Evolutionary conservation across 202 grass and related monocot genomes (phyloP), one percentile per base, ranked within the genome.

Genomic region (Saccharum hybrid): DNA sequence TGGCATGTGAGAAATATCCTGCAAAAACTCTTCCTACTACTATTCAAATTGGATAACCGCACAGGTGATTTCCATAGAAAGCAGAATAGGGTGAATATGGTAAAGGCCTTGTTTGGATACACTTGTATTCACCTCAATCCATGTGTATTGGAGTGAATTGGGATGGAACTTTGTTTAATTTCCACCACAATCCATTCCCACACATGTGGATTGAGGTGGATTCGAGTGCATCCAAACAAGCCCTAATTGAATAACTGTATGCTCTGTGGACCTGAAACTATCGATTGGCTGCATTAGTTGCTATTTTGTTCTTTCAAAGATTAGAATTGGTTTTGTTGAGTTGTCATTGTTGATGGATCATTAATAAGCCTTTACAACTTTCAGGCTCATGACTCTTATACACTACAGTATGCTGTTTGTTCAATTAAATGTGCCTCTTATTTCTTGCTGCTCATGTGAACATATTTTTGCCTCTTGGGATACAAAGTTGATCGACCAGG

Each of bases 321-420:
- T 78, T 78, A 52, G 26, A 34, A 51, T 85, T 72, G 57, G 18
- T 71, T 76, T 14, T 45, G 4, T n/a, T 28, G 43, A 60, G 56
- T 34, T 76, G 3, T 21, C n/a, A 5, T 70, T 71, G 7, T 72
- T 72, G 56, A 39, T 64, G 28, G 70, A 54, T 54, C 51, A 54
- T 19, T 52, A 52, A 52, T 54, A 54, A 54, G 51, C 51, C 51
- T 54, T n/a, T 52, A 13, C 39, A 86, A 37, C 19, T 38, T 74
- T 66, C 12, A 81, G 56, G 19, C 36, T 75, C 8, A 67, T 39
- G 39, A 48, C 8, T 40, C 18, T 8, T 19, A 19, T n/a, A 54
- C 16, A 54, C 16, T 75, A 69, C 49, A 67, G 75, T 70, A 43
- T 75, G 41, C 1, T 54, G 40, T 80, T 70, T 89, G 41, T 81